These are phyloP conservation scores for Pulveroboletus ravenelii DNA, from an alignment of 768 basidiomycete genomes.

Conservation along the genomic window DNA sequence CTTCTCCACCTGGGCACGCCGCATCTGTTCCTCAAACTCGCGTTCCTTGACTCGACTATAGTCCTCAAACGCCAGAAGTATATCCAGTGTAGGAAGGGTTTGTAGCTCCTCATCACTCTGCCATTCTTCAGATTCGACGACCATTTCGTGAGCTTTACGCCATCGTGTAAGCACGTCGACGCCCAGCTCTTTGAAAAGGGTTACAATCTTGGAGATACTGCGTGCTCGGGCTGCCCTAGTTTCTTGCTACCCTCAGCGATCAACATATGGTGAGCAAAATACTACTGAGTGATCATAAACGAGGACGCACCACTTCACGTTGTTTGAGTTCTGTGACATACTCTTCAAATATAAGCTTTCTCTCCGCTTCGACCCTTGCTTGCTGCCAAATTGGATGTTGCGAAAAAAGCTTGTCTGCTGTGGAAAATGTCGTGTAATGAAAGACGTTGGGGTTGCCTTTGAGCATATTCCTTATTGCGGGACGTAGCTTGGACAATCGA, in stretches of 20 bases:
- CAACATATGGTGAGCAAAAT: constrained; percentile 6
- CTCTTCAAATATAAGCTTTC: constrained; percentile 86
- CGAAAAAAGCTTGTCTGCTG: constrained; percentile 81
- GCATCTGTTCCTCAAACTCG: constrained; percentile 85
- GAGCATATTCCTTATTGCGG: constrained; percentile 81
- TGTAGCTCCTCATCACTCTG: constrained; percentile 69
- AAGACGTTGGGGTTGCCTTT: constrained; percentile 84
- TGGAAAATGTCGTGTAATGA: constrained; percentile 86
- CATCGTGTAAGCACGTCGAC: constrained; percentile 94
- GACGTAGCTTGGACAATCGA: constrained; percentile 79
- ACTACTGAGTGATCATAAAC: not conserved
- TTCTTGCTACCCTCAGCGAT: constrained; percentile 54
- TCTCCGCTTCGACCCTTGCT: constrained; percentile 78
- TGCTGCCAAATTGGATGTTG: constrained; percentile 91
- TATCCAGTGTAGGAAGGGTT: constrained; percentile 84
- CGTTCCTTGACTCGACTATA: constrained; percentile 86
- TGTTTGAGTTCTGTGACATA: constrained; percentile 82
- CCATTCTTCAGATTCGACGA: constrained; percentile 78
- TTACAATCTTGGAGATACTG: constrained; percentile 77
- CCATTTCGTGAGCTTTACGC: constrained; percentile 75
- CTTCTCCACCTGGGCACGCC: constrained; percentile 77
- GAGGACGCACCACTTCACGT: constrained; percentile 73
- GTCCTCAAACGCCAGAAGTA: constrained; percentile 91
- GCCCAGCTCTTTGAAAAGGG: constrained; percentile 79
- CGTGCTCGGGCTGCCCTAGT: constrained; percentile 70